Base-by-base conservation (phyloP, 1,139 yeast genomes). In the Protomyces inouyei region DNA sequence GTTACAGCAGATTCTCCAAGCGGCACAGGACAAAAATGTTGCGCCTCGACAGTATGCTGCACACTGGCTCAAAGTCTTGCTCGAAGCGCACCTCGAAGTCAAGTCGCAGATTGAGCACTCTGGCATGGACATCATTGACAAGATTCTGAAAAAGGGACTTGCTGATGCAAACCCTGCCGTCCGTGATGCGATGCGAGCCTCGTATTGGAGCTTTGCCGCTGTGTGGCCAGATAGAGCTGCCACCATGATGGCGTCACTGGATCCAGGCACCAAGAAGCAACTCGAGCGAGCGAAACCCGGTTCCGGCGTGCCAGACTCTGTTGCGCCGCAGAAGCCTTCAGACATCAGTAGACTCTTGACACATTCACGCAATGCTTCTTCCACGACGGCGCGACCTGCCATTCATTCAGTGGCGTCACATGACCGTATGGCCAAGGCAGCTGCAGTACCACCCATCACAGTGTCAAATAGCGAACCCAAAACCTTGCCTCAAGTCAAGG, bases 101-200 rank as follows among this genome's bases (percentile, higher is more conserved):
- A 76, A 79, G 40, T 74, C 79, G 10, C 65, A 67, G 28, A 68
- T 76, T 32, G 78, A 75, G 25, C 69, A 75, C 12, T 75, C 80
- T 0, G 76, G 79, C 25, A 68, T 82, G 2, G 85, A 84, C 3
- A 72, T 79, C 0, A 75, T 85, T 1, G 84, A 80, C 51, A 83
- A 79, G 65, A 77, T 85, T 68, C 73, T 91, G 1, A 69, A 76
- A 3, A 85, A 83, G 70, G 85, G 95, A 40, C 77, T 93, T 1
- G 75, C 83, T 0, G 98, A 93, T 74, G 89, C 96, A 0, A 87
- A 88, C 67, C 91, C 95, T 0, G 78, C 81, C 0, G 97, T 89
- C 0, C 80, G 97, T 67, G 95, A 85, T 70, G 79, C 84, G 0
- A 88, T 88, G 76, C 82, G 96, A 72, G 78, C 79, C 9, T 80